Evolutionary conservation across 768 basidiomycete genomes (phyloP).

Genomic region (Tulasnella sp.): DNA sequence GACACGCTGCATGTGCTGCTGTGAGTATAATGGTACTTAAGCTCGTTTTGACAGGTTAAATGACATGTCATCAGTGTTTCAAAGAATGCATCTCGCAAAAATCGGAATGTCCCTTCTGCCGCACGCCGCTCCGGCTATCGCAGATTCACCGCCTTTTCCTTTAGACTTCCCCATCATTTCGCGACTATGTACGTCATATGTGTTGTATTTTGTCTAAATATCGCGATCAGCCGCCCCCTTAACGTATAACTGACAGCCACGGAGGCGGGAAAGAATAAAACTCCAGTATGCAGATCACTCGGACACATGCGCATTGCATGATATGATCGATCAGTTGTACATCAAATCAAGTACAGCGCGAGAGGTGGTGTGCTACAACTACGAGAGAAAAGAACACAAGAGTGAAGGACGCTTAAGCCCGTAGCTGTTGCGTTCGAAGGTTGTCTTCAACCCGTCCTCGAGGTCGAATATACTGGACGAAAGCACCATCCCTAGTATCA

Average conservation of each 20-base stretch:
- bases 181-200: not conserved
- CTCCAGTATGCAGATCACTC: not conserved
- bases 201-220: not conserved
- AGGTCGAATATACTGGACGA: slow-evolving; percentile 85
- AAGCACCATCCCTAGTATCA: slow-evolving; percentile 69
- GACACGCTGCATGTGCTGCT: not conserved
- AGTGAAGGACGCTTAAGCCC: slow-evolving; percentile 35
- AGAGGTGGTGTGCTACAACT: not conserved
- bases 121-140: not conserved
- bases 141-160: slow-evolving; percentile 1
- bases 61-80: not conserved
- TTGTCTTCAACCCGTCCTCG: slow-evolving; percentile 79
- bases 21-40: not conserved
- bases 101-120: not conserved
- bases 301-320: not conserved
- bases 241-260: not conserved
- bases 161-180: not conserved
- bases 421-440: slow-evolving; percentile 73
- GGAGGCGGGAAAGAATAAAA: not conserved
- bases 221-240: not conserved
- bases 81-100: not conserved
- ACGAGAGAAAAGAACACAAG: not conserved
- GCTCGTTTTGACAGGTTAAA: not conserved
- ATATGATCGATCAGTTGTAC: not conserved
- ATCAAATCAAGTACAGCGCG: not conserved